Base-by-base conservation (phyloP, 2,329 filamentous ascomycete genomes). In the Fusarium sp. region DNA sequence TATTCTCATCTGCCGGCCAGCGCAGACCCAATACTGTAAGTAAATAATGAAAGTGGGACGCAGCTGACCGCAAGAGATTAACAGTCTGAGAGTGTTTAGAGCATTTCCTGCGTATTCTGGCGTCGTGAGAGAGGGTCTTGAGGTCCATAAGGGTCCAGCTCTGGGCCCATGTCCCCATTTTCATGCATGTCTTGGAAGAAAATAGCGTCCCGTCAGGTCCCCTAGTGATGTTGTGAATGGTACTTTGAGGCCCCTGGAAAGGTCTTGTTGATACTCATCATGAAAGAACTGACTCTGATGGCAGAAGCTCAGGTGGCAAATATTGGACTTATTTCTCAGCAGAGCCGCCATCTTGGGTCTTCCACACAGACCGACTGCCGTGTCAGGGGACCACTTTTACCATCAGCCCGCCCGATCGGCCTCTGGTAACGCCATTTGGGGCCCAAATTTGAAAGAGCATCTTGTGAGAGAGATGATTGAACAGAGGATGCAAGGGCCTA, bases 391-490 rank as follows among this genome's bases (percentile, higher is more conserved):
- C 67, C 67, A 58, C 65, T 64, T 63, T 57, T 67, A 43, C 51
- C 56, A 48, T 45, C 53, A 66, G 53, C 42, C 63, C 63, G 54
- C 33, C 57, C 65, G 65, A 70, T 70, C 66, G 61, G 66, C 55
- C 36, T 60, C 53, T 63, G 67, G 70, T 70, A 69, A 70, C 67
- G 67, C 67, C 67, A 70, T 70, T 58, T 56, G 21, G 29, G 58
- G 19, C 44, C 39, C 41, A 64, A 67, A 70, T 70, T 70, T 39
- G 54, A 70, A 56, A 70, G 57, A 54, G 50, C 10, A 53, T 50
- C 47, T 46, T 48, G 25, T 44, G 48, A 64, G 15, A 53, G 48
- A 64, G 15, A 53, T 61, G 61, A 64, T 68, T 60, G 53, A 55
- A 23, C 36, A 42, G 31, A 54, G 51, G 21, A 9, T 23, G 43